Evolutionary conservation across 2,329 filamentous ascomycete species (phyloP).

Genomic region (Colletotrichum lini): DNA sequence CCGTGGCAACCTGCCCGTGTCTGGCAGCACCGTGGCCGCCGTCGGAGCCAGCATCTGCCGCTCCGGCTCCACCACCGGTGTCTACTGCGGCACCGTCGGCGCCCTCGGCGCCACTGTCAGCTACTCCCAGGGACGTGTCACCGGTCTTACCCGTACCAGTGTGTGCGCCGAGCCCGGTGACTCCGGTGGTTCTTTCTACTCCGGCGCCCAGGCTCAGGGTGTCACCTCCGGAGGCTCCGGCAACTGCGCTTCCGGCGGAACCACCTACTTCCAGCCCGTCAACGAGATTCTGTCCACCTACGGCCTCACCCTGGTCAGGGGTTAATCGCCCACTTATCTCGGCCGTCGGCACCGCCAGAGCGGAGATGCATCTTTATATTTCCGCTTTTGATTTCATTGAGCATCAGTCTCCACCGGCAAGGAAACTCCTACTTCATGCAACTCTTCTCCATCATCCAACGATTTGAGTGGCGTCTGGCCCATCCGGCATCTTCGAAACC

Average conservation of each 20-base stretch:
- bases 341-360: conserved; percentile 11
- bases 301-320: conserved; percentile 49
- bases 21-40: conserved; percentile 55
- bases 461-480: background rate
- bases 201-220: conserved; percentile 58
- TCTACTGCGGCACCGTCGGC: conserved; percentile 56
- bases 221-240: conserved; percentile 58
- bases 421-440: background rate
- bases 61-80: conserved; percentile 58
- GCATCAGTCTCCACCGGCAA: background rate
- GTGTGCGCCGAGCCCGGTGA: conserved; percentile 59
- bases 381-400: background rate
- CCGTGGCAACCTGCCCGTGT: conserved; percentile 50
- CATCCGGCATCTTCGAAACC: background rate
- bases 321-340: conserved; percentile 33
- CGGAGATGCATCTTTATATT: background rate
- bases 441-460: background rate
- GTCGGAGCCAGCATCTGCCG: conserved; percentile 56
- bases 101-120: conserved; percentile 53
- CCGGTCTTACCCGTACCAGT: conserved; percentile 57
- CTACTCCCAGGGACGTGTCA: conserved; percentile 57
- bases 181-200: conserved; percentile 58
- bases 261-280: conserved; percentile 59
- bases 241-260: conserved; percentile 54
- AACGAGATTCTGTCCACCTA: conserved; percentile 58